These are phyloP conservation scores for Neurospora sp. DNA, from an alignment of 495 filamentous ascomycete species.

Conservation along the genomic window DNA sequence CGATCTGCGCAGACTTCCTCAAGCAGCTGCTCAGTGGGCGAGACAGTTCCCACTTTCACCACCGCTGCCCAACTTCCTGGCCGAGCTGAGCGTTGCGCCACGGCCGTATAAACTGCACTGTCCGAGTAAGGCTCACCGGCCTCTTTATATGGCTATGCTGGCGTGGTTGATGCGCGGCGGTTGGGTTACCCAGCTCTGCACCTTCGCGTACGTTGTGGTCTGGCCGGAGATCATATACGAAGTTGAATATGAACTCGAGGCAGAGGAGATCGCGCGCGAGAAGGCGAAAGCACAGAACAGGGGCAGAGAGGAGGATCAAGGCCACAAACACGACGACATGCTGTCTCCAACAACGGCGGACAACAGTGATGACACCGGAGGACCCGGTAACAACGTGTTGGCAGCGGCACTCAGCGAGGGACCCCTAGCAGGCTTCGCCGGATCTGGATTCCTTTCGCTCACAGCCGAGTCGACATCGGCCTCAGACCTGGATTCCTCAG, in stretches of 20 bases:
- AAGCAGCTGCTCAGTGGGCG: constrained; percentile 64
- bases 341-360: constrained; percentile 3
- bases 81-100: constrained; percentile 62
- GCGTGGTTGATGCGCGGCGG: constrained; percentile 86
- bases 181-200: constrained; percentile 85
- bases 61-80: constrained; percentile 73
- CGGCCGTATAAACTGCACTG: constrained; percentile 71
- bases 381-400: constrained; percentile 2
- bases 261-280: constrained; percentile 33
- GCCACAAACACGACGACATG: neutral
- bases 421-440: constrained; percentile 12
- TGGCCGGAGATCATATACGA: constrained; percentile 52
- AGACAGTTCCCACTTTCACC: constrained; percentile 71
- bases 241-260: constrained; percentile 47
- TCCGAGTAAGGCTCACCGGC: constrained; percentile 80
- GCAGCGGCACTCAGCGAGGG: constrained; percentile 12
- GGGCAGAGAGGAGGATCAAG: constrained; percentile 2
- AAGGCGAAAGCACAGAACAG: constrained; percentile 13
- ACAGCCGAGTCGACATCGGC: constrained; percentile 6
- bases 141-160: constrained; percentile 77
- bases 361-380: constrained; percentile 10
- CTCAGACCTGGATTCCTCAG: constrained; percentile 5
- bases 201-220: constrained; percentile 72
- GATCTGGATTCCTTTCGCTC: constrained; percentile 16
- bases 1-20: constrained; percentile 60